phyloP scores from a whole-genome alignment of 163 green algal genomes.

The Prototheca wickerhamii region DNA sequence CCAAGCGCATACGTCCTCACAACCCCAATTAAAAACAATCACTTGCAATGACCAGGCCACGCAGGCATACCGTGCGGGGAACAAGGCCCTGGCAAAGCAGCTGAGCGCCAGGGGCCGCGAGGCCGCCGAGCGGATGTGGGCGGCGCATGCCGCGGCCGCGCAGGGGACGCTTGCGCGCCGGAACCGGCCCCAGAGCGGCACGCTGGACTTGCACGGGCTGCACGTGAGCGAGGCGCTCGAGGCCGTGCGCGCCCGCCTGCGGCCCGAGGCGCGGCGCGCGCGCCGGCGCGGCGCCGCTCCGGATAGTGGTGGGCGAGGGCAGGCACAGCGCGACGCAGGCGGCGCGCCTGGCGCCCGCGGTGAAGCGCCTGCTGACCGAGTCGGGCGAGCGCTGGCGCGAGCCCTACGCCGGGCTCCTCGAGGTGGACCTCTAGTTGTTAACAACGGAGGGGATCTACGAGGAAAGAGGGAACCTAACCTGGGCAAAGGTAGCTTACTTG shows the following conservation, averaged over 20 bases:
- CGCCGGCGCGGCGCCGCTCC: conserved; percentile 13
- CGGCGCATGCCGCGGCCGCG: conserved; percentile 44
- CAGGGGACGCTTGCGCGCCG: conserved; percentile 40
- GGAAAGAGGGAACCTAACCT: no score
- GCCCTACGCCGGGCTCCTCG: conserved; percentile 32
- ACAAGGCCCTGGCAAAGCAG: conserved; percentile 69
- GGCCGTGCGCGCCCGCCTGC: conserved; percentile 40
- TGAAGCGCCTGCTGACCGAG: conserved; percentile 22
- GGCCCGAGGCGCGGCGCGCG: background rate
- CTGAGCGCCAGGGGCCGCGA: conserved; percentile 58
- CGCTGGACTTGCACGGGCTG: conserved; percentile 81
- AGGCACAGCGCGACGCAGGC: conserved; percentile 65
- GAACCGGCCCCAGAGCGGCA: conserved; percentile 25
- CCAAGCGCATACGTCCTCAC: background rate
- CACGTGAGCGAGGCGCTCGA: conserved; percentile 67
- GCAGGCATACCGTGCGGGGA: conserved; percentile 65
- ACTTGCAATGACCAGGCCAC: conserved; percentile 50
- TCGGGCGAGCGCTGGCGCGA: conserved; percentile 19
- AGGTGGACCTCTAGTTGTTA: no score
- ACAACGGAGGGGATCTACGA: no score
- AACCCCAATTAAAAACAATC: background rate
- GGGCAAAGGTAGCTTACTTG: no score
- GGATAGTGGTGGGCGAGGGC: conserved; percentile 71
- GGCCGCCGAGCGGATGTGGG: conserved; percentile 54
- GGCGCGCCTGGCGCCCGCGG: conserved; percentile 21